A percentile compares a stretch with the other conserved stretches of the same genome.
Evolutionary conservation across 2,329 filamentous ascomycete species (phyloP).

Genomic region (Berkeleyomyces basicola): DNA sequence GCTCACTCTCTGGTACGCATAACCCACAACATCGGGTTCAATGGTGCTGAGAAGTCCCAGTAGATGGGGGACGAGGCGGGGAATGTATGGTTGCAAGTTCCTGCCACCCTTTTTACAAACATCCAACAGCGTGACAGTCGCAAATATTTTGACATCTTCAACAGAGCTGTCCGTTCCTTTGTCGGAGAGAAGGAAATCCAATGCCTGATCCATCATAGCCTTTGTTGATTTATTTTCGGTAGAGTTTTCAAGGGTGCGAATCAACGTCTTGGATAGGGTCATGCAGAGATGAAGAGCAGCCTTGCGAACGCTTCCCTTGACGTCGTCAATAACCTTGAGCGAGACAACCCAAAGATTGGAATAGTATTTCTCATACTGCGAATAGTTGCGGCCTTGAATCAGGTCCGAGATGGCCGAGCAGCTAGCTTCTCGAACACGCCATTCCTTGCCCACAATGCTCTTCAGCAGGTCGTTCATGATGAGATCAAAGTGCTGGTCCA

Average conservation of each 20-base stretch:
- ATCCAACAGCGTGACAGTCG: constrained; percentile 67
- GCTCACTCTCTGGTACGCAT: constrained; percentile 76
- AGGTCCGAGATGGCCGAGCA: constrained; percentile 81
- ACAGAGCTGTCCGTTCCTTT: constrained; percentile 80
- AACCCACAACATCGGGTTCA: constrained; percentile 81
- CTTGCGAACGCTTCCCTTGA: constrained; percentile 74
- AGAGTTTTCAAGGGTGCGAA: constrained; percentile 69
- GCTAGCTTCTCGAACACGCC: constrained; percentile 82
- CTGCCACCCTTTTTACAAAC: constrained; percentile 81
- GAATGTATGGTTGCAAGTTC: constrained; percentile 62
- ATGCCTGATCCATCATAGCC: constrained; percentile 67
- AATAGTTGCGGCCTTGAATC: constrained; percentile 60
- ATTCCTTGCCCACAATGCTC: constrained; percentile 78
- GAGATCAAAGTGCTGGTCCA: constrained; percentile 68
- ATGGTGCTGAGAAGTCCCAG: constrained; percentile 71
- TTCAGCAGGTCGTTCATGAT: constrained; percentile 79
- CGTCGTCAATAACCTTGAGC: constrained; percentile 87
- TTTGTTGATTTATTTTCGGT: constrained; percentile 52
- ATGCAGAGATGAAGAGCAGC: constrained; percentile 72
- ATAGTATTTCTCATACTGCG: constrained; percentile 70
- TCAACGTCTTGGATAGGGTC: constrained; percentile 67
- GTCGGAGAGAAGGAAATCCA: constrained; percentile 80
- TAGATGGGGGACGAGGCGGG: constrained; percentile 64
- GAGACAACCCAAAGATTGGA: constrained; percentile 70
- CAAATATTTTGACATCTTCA: constrained; percentile 72